Evolutionary conservation across 768 basidiomycete species (phyloP).

Genomic region (Tricholoma terreum): DNA sequence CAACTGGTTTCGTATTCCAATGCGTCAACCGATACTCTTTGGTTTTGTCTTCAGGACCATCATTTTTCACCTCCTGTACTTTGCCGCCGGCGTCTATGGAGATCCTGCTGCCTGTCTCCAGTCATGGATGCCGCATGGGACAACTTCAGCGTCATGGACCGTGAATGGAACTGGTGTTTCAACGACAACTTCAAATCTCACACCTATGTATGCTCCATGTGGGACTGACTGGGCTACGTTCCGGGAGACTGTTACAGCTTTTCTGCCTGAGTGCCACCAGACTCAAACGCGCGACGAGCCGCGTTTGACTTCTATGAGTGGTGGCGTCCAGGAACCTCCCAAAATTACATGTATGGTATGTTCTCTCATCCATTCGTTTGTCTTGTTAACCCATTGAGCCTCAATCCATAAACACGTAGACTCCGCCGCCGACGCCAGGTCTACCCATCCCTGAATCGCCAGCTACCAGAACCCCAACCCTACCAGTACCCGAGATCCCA

Average conservation of each 20-base stretch:
- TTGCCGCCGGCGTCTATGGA: not conserved
- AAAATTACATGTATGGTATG: constrained; percentile 7
- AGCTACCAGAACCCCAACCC: not conserved
- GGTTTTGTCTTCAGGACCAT: not conserved
- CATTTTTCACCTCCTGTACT: not conserved
- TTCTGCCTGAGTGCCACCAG: constrained; percentile 17
- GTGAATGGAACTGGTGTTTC: constrained; percentile 6
- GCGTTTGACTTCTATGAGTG: constrained; percentile 14
- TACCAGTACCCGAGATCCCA: not conserved
- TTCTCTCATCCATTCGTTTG: not conserved
- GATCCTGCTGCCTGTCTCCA: constrained; percentile 1
- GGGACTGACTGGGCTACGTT: constrained; percentile 18
- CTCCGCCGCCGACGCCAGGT: not conserved
- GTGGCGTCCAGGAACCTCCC: not conserved
- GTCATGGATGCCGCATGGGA: constrained; percentile 12
- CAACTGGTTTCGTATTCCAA: not conserved
- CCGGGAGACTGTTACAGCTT: constrained; percentile 19
- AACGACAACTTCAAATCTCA: constrained; percentile 12
- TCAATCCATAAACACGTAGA: not conserved
- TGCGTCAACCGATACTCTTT: not conserved
- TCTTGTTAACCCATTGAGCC: no score
- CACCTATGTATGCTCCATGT: constrained; percentile 20
- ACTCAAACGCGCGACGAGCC: constrained; percentile 22
- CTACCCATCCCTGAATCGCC: not conserved
- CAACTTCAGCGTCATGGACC: constrained; percentile 11